Conservation (phyloP, 768 basidiomycete genomes). For the Tulasnella sp. region DNA sequence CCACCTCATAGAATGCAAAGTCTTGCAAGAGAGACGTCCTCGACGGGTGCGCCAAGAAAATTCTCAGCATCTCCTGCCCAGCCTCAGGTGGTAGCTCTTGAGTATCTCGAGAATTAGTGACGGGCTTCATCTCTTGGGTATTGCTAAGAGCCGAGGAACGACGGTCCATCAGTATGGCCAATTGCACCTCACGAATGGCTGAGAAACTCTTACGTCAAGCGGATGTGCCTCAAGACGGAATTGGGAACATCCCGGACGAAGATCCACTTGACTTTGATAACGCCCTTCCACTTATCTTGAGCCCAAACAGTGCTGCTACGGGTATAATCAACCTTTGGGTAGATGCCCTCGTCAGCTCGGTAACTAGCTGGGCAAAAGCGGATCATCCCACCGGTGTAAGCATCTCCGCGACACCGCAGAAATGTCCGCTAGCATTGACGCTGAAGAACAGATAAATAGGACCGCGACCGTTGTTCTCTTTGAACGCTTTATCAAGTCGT, state of each 20-base stretch:
- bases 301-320: slow-evolving; percentile 97
- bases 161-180: slow-evolving; percentile 12
- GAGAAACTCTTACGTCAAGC: slow-evolving; percentile 53
- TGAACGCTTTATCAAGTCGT: slow-evolving; percentile 93
- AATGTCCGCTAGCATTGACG: slow-evolving; percentile 95
- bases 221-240: slow-evolving; percentile 79
- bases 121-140: slow-evolving; percentile 95
- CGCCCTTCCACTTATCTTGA: slow-evolving; percentile 99
- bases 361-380: background rate
- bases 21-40: slow-evolving; percentile 91
- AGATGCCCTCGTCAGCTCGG: slow-evolving; percentile 2
- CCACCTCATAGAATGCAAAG: slow-evolving; percentile 86
- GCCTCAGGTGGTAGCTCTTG: slow-evolving; percentile 95
- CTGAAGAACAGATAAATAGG: slow-evolving; percentile 99
- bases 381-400: slow-evolving; percentile 67
- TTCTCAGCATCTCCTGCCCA: slow-evolving; percentile 92
- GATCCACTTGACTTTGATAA: slow-evolving; percentile 97
- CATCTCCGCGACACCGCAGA: slow-evolving; percentile 99
- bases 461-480: slow-evolving; percentile 82
- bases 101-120: slow-evolving; percentile 96
- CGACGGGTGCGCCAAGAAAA: slow-evolving; percentile 88
- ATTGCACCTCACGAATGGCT: background rate
- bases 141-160: slow-evolving; percentile 49
- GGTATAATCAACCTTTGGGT: slow-evolving; percentile 72
- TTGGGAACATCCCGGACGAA: slow-evolving; percentile 95